Conservation (phyloP, 1,284 basidiomycete genomes). For the Pseudozyma hubeiensis region DNA sequence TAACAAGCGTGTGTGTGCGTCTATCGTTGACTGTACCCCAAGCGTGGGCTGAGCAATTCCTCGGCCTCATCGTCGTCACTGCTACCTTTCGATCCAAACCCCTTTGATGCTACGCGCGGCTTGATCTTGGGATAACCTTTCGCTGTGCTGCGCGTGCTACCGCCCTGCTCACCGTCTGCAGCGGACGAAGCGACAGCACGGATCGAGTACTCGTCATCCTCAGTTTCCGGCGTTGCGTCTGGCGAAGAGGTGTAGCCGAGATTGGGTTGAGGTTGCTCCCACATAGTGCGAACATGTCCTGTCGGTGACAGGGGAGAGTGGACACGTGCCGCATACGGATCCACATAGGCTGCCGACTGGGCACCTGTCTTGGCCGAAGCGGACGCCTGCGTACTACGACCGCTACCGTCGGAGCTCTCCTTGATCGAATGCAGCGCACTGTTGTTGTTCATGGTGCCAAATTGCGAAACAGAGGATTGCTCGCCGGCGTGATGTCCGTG, state of each 20-base stretch:
- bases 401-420: conserved; percentile 35
- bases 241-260: conserved; percentile 28
- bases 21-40: conserved; percentile 15
- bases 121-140: conserved; percentile 42
- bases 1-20: not conserved
- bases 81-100: conserved; percentile 4
- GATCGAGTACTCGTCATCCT: conserved; percentile 39
- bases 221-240: conserved; percentile 24
- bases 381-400: conserved; percentile 18
- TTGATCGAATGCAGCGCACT: conserved; percentile 30
- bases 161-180: conserved; percentile 1
- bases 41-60: conserved; percentile 42
- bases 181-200: conserved; percentile 29
- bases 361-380: not conserved
- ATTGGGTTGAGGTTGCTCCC: conserved; percentile 25
- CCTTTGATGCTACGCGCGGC: conserved; percentile 24
- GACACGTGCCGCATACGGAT: conserved; percentile 34
- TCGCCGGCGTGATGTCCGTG: conserved; percentile 53
- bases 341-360: conserved; percentile 22
- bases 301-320: conserved; percentile 38
- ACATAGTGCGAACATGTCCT: conserved; percentile 32
- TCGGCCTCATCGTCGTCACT: conserved; percentile 43
- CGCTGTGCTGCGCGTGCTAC: conserved; percentile 15
- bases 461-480: conserved; percentile 14
- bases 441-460: conserved; percentile 15